Evolutionary conservation across 352 stramenopile genomes (phyloP).

Genomic region (Globisporangium recalcitrans): DNA sequence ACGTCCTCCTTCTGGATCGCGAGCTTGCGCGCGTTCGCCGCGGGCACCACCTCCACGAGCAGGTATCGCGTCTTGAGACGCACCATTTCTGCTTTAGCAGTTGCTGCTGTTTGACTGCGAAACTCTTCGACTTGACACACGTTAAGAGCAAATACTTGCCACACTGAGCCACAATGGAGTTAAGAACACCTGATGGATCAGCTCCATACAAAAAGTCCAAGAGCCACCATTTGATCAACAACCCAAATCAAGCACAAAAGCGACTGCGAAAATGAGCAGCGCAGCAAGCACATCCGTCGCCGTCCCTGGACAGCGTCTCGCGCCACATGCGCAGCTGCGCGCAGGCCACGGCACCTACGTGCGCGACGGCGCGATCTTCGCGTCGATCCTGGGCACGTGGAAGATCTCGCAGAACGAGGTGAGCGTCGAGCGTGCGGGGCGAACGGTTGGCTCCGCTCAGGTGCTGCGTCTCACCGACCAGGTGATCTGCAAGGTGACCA

Average conservation of each 20-base stretch:
- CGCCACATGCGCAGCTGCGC: slow-evolving; percentile 29
- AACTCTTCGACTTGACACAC: no score
- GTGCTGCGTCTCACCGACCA: slow-evolving; percentile 64
- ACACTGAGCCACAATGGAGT: no score
- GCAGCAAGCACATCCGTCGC: slow-evolving; percentile 19
- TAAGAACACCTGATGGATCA: background rate
- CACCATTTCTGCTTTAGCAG: slow-evolving; percentile 68
- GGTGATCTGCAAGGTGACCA: slow-evolving; percentile 59
- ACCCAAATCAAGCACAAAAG: slow-evolving; percentile 9
- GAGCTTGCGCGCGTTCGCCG: slow-evolving; percentile 35
- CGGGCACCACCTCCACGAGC: slow-evolving; percentile 43
- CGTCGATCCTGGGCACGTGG: slow-evolving; percentile 57
- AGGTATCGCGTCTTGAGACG: slow-evolving; percentile 76
- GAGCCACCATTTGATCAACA: slow-evolving; percentile 3
- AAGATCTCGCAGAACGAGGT: slow-evolving; percentile 34
- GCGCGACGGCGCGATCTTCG: slow-evolving; percentile 58
- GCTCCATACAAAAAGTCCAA: slow-evolving; percentile 16
- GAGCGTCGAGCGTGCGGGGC: slow-evolving; percentile 38
- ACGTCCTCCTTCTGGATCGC: slow-evolving; percentile 60
- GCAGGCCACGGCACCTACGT: slow-evolving; percentile 50
- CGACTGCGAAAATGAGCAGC: slow-evolving; percentile 20
- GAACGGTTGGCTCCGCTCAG: slow-evolving; percentile 60
- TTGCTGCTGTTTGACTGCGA: no score
- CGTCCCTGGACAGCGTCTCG: slow-evolving; percentile 56
- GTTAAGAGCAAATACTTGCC: no score